Evolutionary conservation across 164 flowering plant species (phyloP), one percentile per base, ranked within the genome.

Genomic region (Cinnamomum micranthum): DNA sequence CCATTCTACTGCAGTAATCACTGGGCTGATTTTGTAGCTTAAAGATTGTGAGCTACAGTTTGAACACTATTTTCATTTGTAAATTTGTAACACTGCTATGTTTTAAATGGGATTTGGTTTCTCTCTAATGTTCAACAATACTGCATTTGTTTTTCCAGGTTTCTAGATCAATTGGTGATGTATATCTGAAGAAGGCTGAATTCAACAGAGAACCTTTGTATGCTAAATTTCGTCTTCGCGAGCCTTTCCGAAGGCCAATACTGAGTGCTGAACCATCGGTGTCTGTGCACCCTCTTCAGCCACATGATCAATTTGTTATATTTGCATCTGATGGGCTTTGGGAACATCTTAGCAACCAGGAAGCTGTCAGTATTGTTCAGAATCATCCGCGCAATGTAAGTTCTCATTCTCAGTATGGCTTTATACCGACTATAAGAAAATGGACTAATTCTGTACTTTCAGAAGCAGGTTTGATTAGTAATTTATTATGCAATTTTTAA

Each of bases 311-410:
- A 73, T 94, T 92, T 81, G 87, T 93, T 31, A 91, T 93, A 78
- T 90, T 94, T 83, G 98, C 98, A 77, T 94, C 98, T 15, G 97
- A 94, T 80, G 97, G 98, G 64, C 82, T 94, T 20, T 94, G 98
- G 98, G 98, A 94, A 79, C 96, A 94, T 81, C 87, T 94, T 41
- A 89, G 89, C 88, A 94, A 91, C 79, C 92, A 94, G 80, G 93
- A 90, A 73, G 97, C 97, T 27, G 98, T 90, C 72, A 88, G 92
- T 73, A 87, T 94, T 60, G 97, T 94, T 71, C 81, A 85, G 78
- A 83, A 62, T 55, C 78, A 79, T 79, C 91, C 95, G 13, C 92
- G 89, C 69, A 87, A 84, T 73, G 98, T 91, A 84, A 69, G 93
- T 68, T 76, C 17, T 7, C 52, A 59, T 15, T 68, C 51, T 47